Evolutionary conservation across 495 filamentous ascomycete genomes (phyloP).

Genomic region (Filosporella fistucella): DNA sequence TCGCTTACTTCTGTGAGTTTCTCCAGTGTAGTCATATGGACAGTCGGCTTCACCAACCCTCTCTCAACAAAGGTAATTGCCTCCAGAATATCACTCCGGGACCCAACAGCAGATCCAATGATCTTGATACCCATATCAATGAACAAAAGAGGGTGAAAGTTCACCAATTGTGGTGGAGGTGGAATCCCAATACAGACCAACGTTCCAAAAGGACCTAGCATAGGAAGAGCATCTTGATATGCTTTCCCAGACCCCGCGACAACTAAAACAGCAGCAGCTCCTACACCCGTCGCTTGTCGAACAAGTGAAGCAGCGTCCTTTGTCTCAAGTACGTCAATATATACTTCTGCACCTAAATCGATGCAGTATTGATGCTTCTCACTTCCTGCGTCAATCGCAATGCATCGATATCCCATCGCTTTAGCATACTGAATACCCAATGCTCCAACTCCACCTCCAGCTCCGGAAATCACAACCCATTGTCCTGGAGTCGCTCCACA

Average conservation of each 20-base stretch:
- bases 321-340: slow-evolving; percentile 53
- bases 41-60: slow-evolving; percentile 9
- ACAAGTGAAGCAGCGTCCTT: slow-evolving; percentile 34
- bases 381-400: slow-evolving; percentile 60
- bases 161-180: not conserved
- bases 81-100: slow-evolving; percentile 17
- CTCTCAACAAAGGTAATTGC: slow-evolving; percentile 19
- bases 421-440: slow-evolving; percentile 57
- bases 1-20: slow-evolving; percentile 4
- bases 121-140: slow-evolving; percentile 16
- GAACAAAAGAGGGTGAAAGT: slow-evolving; percentile 9
- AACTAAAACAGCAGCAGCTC: slow-evolving; percentile 59
- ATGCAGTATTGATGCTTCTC: slow-evolving; percentile 50
- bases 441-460: slow-evolving; percentile 63
- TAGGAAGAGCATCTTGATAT: slow-evolving; percentile 51
- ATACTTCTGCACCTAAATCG: slow-evolving; percentile 59
- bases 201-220: slow-evolving; percentile 59
- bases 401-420: slow-evolving; percentile 62
- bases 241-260: slow-evolving; percentile 57
- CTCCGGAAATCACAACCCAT: slow-evolving; percentile 60
- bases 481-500: slow-evolving; percentile 52
- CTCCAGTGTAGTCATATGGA: slow-evolving; percentile 14
- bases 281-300: slow-evolving; percentile 49
- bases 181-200: slow-evolving; percentile 65
- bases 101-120: slow-evolving; percentile 17